phyloP scores from a whole-genome alignment of 495 filamentous ascomycete species.

The Penicillium bovifimosum region DNA sequence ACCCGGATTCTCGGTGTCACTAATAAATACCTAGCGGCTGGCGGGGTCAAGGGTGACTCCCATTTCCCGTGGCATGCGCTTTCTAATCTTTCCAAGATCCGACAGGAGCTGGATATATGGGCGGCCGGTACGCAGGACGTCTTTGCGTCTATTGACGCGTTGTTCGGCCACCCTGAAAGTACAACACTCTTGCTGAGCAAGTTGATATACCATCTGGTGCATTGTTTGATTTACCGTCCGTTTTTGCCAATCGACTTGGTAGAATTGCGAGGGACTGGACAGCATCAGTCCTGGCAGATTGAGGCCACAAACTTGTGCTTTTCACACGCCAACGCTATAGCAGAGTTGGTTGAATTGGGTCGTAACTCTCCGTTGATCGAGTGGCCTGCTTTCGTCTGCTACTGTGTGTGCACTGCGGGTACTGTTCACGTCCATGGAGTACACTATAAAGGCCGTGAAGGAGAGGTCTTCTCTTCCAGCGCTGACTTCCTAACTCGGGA shows the following conservation, averaged over 20 bases:
- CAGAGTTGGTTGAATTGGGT: slow-evolving; percentile 74
- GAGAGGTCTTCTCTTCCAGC: slow-evolving; percentile 59
- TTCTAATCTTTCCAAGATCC: slow-evolving; percentile 78
- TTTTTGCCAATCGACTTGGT: slow-evolving; percentile 79
- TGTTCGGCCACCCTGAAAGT: slow-evolving; percentile 73
- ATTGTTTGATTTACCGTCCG: slow-evolving; percentile 78
- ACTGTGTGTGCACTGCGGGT: slow-evolving; percentile 75
- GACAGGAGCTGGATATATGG: slow-evolving; percentile 80
- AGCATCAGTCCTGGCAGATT: slow-evolving; percentile 88
- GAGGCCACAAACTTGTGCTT: slow-evolving; percentile 84
- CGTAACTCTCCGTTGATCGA: slow-evolving; percentile 60
- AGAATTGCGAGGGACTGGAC: slow-evolving; percentile 69
- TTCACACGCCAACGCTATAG: slow-evolving; percentile 79
- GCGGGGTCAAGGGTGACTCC: slow-evolving; percentile 80
- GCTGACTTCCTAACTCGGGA: slow-evolving; percentile 69
- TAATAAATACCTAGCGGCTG: slow-evolving; percentile 75
- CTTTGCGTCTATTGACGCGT: slow-evolving; percentile 64
- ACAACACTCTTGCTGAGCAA: slow-evolving; percentile 75
- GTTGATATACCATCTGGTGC: slow-evolving; percentile 76
- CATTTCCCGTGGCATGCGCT: slow-evolving; percentile 86
- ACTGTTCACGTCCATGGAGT: slow-evolving; percentile 82
- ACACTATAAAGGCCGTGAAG: slow-evolving; percentile 64
- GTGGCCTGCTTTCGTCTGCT: slow-evolving; percentile 78
- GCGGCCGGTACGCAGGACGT: slow-evolving; percentile 73
- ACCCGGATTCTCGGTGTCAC: slow-evolving; percentile 75